These are phyloP conservation scores for Clonostachys sp. DNA, from an alignment of 2,329 filamentous ascomycete species.

Conservation along the genomic window DNA sequence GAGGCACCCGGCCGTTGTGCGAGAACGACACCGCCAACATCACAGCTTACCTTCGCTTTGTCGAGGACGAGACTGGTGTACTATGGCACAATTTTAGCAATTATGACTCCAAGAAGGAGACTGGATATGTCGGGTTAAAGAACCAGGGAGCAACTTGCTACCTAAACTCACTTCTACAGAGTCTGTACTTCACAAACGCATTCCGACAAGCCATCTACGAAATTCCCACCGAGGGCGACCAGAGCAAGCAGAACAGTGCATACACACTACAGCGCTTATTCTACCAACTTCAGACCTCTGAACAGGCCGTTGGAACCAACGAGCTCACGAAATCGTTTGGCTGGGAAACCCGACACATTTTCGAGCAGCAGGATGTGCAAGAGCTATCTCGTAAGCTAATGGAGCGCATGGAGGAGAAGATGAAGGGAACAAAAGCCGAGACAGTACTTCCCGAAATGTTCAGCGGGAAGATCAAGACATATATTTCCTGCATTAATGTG, in stretches of 20 bases:
- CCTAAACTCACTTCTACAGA: constrained; percentile 79
- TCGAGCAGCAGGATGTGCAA: constrained; percentile 98
- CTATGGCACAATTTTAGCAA: constrained; percentile 89
- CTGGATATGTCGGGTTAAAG: constrained; percentile 91
- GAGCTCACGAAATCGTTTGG: constrained; percentile 96
- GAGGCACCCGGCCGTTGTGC: constrained; percentile 62
- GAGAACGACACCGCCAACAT: constrained; percentile 76
- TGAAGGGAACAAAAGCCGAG: constrained; percentile 94
- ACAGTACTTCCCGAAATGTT: constrained; percentile 88
- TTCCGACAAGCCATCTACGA: constrained; percentile 95
- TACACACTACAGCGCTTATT: constrained; percentile 93
- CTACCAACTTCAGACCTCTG: constrained; percentile 87
- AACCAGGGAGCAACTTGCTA: constrained; percentile 96
- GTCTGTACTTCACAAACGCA: constrained; percentile 81
- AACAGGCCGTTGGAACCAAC: constrained; percentile 78
- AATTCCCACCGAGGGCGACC: constrained; percentile 86
- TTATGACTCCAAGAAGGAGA: constrained; percentile 99
- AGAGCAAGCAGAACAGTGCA: constrained; percentile 79
- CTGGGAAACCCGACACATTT: constrained; percentile 97
- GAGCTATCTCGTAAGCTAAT: constrained; percentile 95
- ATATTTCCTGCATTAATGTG: constrained; percentile 97
- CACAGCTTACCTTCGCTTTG: constrained; percentile 75
- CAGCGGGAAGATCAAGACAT: constrained; percentile 97
- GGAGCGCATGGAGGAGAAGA: constrained; percentile 94
- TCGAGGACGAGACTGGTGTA: constrained; percentile 84